Evolutionary conservation across 2,329 filamentous ascomycete species (phyloP).

Genomic region (Fusarium papillatum): DNA sequence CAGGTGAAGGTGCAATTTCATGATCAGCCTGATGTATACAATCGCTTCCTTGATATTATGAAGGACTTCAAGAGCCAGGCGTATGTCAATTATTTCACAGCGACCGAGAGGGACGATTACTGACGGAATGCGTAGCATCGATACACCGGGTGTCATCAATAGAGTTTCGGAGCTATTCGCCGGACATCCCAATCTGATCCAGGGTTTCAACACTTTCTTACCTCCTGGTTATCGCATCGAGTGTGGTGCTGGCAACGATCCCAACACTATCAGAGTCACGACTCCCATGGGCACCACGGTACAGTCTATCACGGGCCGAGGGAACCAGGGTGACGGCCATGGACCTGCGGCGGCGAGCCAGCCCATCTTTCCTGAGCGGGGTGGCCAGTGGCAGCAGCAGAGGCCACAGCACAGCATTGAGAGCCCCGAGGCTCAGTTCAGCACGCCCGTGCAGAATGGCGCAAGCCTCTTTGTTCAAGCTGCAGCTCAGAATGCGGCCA

Average conservation of each 20-base stretch:
- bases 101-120: conserved; percentile 6
- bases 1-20: conserved; percentile 99
- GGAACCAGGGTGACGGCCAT: conserved; percentile 60
- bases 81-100: conserved; percentile 63
- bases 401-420: conserved; percentile 70
- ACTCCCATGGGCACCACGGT: conserved; percentile 98
- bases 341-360: conserved; percentile 54
- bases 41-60: conserved; percentile 98
- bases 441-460: conserved; percentile 66
- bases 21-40: conserved; percentile 97
- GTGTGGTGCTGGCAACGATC: conserved; percentile 93
- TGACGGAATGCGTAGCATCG: conserved; percentile 73
- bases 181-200: conserved; percentile 94
- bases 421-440: conserved; percentile 74
- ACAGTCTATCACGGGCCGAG: conserved; percentile 79
- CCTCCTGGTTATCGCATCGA: conserved; percentile 97
- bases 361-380: conserved; percentile 62
- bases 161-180: conserved; percentile 96
- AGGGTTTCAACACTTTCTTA: conserved; percentile 98
- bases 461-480: conserved; percentile 62
- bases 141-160: conserved; percentile 97
- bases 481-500: conserved; percentile 51
- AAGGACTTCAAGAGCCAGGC: conserved; percentile 99
- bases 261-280: conserved; percentile 95
- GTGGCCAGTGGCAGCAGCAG: conserved; percentile 71